Evolutionary conservation across 257 asterid genomes (phyloP).

Genomic region (Scutellaria galericulata): DNA sequence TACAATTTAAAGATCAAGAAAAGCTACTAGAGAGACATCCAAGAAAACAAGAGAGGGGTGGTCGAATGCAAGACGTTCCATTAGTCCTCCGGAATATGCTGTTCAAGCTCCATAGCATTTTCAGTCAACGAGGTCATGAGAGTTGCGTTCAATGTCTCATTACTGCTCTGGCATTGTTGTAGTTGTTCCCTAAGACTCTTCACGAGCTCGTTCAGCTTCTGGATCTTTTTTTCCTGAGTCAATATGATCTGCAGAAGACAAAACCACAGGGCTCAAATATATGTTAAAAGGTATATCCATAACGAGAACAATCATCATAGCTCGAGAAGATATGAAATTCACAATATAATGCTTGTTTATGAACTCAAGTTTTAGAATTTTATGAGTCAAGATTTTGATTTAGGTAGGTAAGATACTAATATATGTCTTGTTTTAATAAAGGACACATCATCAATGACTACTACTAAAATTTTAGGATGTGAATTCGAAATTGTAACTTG

Average conservation of each 20-base stretch:
- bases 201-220: slow-evolving; percentile 71
- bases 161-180: slow-evolving; percentile 62
- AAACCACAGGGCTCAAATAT: background rate
- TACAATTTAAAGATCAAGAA: slow-evolving; percentile 1
- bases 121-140: slow-evolving; percentile 50
- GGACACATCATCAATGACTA: too few species aligned
- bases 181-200: slow-evolving; percentile 73
- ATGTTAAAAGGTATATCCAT: background rate
- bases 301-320: background rate
- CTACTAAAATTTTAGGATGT: too few species aligned
- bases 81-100: slow-evolving; percentile 68
- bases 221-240: slow-evolving; percentile 88
- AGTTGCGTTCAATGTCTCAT: slow-evolving; percentile 51
- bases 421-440: background rate
- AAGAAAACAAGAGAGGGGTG: background rate
- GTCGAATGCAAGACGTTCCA: background rate
- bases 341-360: background rate
- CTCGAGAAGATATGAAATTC: background rate
- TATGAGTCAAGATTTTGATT: background rate
- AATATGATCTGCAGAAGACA: slow-evolving; percentile 62
- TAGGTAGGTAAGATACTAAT: background rate
- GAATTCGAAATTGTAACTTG: too few species aligned
- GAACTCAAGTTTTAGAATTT: slow-evolving; percentile 4
- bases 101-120: slow-evolving; percentile 59
- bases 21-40: slow-evolving; percentile 3